Evolutionary conservation across 2,329 filamentous ascomycete genomes (phyloP).

Genomic region (Phaeoacremonium minimum): DNA sequence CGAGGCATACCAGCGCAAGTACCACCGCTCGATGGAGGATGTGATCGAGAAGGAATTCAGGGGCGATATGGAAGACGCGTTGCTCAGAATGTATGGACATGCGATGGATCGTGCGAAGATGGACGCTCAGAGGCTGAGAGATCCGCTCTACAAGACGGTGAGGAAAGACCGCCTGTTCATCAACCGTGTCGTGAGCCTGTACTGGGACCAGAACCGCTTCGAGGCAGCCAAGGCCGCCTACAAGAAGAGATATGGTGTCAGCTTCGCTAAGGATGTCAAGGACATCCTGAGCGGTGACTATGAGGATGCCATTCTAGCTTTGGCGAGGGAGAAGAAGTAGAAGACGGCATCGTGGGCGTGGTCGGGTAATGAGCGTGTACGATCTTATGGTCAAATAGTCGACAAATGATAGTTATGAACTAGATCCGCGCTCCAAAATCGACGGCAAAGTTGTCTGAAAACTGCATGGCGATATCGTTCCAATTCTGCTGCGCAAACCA

Average conservation of each 20-base stretch:
- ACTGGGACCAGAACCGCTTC: slow-evolving; percentile 77
- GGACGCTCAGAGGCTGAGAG: slow-evolving; percentile 78
- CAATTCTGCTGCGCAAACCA: too few species aligned
- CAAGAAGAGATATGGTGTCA: slow-evolving; percentile 63
- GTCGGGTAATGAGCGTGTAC: too few species aligned
- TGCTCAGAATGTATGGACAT: slow-evolving; percentile 72
- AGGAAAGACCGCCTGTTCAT: slow-evolving; percentile 83
- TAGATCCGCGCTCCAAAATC: too few species aligned
- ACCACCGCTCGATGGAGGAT: slow-evolving; percentile 23
- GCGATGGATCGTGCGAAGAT: slow-evolving; percentile 79
- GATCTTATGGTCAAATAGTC: too few species aligned
- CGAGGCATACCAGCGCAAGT: slow-evolving; percentile 23
- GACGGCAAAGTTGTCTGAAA: too few species aligned
- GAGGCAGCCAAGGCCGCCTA: slow-evolving; percentile 77
- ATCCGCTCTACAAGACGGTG: slow-evolving; percentile 78
- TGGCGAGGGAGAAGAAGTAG: slow-evolving; percentile 19
- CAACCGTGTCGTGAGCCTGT: slow-evolving; percentile 71
- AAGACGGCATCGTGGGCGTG: too few species aligned
- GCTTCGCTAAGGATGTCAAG: slow-evolving; percentile 65
- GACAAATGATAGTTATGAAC: too few species aligned
- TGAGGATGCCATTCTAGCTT: slow-evolving; percentile 33
- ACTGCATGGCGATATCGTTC: too few species aligned
- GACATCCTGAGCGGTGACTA: slow-evolving; percentile 87
- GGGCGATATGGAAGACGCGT: slow-evolving; percentile 85
- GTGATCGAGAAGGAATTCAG: slow-evolving; percentile 76